phyloP scores from a whole-genome alignment of 495 filamentous ascomycete genomes.

The Talaromyces proteolyticus region DNA sequence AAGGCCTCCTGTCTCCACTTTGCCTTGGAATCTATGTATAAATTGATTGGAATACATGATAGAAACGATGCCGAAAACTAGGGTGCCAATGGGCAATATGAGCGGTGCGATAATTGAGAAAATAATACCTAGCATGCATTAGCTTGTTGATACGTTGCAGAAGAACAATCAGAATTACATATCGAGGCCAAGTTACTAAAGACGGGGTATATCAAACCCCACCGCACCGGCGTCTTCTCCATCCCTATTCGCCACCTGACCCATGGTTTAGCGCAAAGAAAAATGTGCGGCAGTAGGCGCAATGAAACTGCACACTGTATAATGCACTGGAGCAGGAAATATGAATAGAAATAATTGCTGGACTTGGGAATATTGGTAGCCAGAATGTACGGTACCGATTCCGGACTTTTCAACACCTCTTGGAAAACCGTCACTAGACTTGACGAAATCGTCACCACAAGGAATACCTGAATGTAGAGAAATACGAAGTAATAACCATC shows the following conservation, averaged over 20 bases:
- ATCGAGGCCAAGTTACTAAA: slow-evolving; percentile 81
- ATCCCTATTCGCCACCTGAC: slow-evolving; percentile 61
- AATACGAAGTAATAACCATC: slow-evolving; percentile 79
- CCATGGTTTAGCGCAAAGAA: slow-evolving; percentile 55
- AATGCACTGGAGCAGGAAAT: slow-evolving; percentile 66
- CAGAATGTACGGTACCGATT: slow-evolving; percentile 40
- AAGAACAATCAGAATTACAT: slow-evolving; percentile 15
- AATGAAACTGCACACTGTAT: slow-evolving; percentile 64
- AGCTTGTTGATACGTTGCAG: neutral
- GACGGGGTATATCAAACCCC: slow-evolving; percentile 71
- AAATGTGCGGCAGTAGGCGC: slow-evolving; percentile 34
- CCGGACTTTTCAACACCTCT: slow-evolving; percentile 6
- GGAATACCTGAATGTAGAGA: slow-evolving; percentile 72
- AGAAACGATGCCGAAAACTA: slow-evolving; percentile 72
- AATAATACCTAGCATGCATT: slow-evolving; percentile 40
- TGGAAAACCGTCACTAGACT: slow-evolving; percentile 29
- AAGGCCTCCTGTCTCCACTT: slow-evolving; percentile 65
- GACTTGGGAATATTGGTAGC: slow-evolving; percentile 66
- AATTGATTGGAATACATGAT: slow-evolving; percentile 73
- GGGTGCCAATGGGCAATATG: slow-evolving; percentile 69
- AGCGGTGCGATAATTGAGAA: slow-evolving; percentile 72
- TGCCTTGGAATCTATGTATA: slow-evolving; percentile 68
- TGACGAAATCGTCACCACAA: slow-evolving; percentile 65
- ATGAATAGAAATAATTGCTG: slow-evolving; percentile 76
- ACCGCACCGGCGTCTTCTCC: slow-evolving; percentile 51